These are phyloP conservation scores for Astragalus glycyphyllos DNA, from an alignment of 306 rosid species.

Conservation along the genomic window DNA sequence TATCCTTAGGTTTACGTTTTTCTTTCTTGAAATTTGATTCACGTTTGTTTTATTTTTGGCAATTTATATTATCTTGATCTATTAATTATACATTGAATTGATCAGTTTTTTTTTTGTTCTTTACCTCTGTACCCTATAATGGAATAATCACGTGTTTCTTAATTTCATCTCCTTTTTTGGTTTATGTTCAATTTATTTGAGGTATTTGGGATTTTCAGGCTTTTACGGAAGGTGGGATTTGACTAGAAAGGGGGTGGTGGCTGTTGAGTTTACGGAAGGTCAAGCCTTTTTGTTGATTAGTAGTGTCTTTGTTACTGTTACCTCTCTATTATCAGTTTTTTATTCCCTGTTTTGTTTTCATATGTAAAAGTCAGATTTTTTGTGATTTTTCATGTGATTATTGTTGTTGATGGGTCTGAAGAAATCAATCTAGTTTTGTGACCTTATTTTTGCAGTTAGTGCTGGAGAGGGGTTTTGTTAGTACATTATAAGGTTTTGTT, in stretches of 20 bases:
- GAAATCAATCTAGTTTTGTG: slow-evolving; percentile 40
- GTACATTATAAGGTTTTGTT: slow-evolving; percentile 31
- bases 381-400: slow-evolving; percentile 13
- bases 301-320: slow-evolving; percentile 32
- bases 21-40: neutral
- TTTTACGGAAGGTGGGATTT: slow-evolving; percentile 69
- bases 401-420: slow-evolving; percentile 56
- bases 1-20: neutral
- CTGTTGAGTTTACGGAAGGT: slow-evolving; percentile 42
- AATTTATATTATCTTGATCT: neutral
- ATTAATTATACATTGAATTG: slow-evolving; percentile 24
- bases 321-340: slow-evolving; percentile 9
- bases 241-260: slow-evolving; percentile 53
- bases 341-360: slow-evolving; percentile 41
- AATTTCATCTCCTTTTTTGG: neutral
- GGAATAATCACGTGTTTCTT: slow-evolving; percentile 47
- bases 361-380: slow-evolving; percentile 44
- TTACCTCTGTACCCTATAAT: slow-evolving; percentile 21
- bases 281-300: slow-evolving; percentile 44
- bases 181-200: neutral
- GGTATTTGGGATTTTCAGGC: slow-evolving; percentile 63
- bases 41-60: neutral
- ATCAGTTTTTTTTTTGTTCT: slow-evolving; percentile 24
- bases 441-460: slow-evolving; percentile 44
- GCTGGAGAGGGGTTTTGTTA: slow-evolving; percentile 44